These are phyloP conservation scores for Solanum pinnatisectum DNA, from an alignment of 257 asterid species.

Conservation along the genomic window DNA sequence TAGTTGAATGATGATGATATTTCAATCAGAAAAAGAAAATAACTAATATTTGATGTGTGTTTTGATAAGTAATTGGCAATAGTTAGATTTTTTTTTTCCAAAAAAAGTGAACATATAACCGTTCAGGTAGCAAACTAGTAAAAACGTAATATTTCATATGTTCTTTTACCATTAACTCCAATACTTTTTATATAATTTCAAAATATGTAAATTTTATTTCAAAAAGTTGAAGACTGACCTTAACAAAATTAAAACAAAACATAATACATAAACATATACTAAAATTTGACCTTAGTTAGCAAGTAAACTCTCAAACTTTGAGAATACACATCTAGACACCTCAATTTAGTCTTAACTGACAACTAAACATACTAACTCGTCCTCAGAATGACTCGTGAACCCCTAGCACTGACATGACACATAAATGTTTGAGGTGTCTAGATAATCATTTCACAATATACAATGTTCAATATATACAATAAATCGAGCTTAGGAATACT, in stretches of 20 bases:
- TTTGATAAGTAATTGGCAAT: neutral
- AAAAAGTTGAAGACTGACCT: neutral
- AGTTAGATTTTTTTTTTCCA: too few relatives aligned
- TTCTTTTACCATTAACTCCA: too few relatives aligned
- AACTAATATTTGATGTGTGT: fast-evolving
- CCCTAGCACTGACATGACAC: fast-evolving
- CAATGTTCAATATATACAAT: too few relatives aligned
- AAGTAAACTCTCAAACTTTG: neutral
- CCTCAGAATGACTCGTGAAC: too few relatives aligned
- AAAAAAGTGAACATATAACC: too few relatives aligned
- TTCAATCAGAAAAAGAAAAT: too few relatives aligned
- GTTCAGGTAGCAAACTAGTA: too few relatives aligned
- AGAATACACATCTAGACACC: neutral
- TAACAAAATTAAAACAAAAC: neutral
- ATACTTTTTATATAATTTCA: too few relatives aligned
- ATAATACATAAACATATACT: neutral
- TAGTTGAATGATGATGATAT: too few relatives aligned
- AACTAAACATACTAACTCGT: neutral
- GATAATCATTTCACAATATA: neutral
- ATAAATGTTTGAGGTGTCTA: fast-evolving
- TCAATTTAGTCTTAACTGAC: neutral
- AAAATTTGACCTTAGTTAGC: neutral
- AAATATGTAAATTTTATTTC: neutral
- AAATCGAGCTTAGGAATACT: too few relatives aligned
- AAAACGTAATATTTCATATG: too few relatives aligned